These are phyloP conservation scores for Exophiala mesophila DNA, from an alignment of 2,329 filamentous ascomycete genomes.

Conservation along the genomic window DNA sequence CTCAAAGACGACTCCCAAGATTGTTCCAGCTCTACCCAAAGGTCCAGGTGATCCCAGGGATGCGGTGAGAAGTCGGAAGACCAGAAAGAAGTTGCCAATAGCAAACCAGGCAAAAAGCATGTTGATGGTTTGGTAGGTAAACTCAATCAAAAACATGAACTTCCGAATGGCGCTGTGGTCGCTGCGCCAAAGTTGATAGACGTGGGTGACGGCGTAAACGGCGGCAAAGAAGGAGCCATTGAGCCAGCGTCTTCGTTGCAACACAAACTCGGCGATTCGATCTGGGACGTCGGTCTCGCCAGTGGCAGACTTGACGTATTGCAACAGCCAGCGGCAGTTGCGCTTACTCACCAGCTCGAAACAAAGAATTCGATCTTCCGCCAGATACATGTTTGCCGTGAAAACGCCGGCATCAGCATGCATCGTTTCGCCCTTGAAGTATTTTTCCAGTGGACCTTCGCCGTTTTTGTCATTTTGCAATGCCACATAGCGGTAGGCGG, in stretches of 20 bases:
- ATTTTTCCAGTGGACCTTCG: slow-evolving; percentile 88
- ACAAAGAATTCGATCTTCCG: slow-evolving; percentile 49
- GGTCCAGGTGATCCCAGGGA: slow-evolving; percentile 68
- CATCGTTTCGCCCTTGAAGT: slow-evolving; percentile 95
- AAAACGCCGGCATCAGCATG: slow-evolving; percentile 94
- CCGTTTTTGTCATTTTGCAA: slow-evolving; percentile 96
- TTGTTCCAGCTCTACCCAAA: slow-evolving; percentile 69
- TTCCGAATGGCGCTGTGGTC: slow-evolving; percentile 85
- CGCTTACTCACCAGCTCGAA: slow-evolving; percentile 90
- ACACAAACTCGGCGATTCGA: slow-evolving; percentile 86
- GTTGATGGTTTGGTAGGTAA: slow-evolving; percentile 86
- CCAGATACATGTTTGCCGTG: slow-evolving; percentile 70
- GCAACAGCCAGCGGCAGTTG: slow-evolving; percentile 94
- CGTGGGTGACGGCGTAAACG: slow-evolving; percentile 89
- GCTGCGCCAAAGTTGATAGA: slow-evolving; percentile 92
- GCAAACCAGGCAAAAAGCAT: slow-evolving; percentile 99
- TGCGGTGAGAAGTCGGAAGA: slow-evolving; percentile 92
- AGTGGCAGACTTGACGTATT: slow-evolving; percentile 96
- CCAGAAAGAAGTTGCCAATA: slow-evolving; percentile 97
- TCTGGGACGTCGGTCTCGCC: slow-evolving; percentile 97
- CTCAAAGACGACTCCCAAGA: slow-evolving; percentile 85
- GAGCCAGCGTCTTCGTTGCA: slow-evolving; percentile 96
- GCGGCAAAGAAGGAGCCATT: slow-evolving; percentile 98
- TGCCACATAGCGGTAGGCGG: slow-evolving; percentile 92
- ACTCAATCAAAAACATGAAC: slow-evolving; percentile 85